Evolutionary conservation across 2,329 filamentous ascomycete species (phyloP), one percentile per base, ranked within the genome.

Genomic region (Penicillium sp.): DNA sequence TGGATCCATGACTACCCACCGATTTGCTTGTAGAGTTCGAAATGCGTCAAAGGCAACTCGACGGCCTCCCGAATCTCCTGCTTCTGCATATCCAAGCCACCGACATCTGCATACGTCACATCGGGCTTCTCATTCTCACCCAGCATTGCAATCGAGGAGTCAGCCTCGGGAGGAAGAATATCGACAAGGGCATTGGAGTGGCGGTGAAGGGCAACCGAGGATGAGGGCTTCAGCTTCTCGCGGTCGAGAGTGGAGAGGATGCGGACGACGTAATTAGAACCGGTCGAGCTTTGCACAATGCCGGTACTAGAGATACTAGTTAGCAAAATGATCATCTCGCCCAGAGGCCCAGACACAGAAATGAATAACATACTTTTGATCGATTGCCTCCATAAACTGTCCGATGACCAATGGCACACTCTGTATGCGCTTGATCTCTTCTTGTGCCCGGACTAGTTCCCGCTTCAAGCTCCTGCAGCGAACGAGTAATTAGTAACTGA

Each of bases 361-460:
- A 33, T 43, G 24, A 80, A 70, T 79, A 95, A 21, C 80, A 70
- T 79, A 95, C 88, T 96, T 98, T 74, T 98, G 93, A 71, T 98
- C 93, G 67, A 98, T 98, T 49, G 93, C 93, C 74, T 98, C 93
- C 93, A 98, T 98, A 69, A 98, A 98, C 73, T 98, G 93, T 53
- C 93, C 93, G 69, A 98, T 98, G 56, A 98, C 93, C 55, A 98
- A 75, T 26, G 93, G 93, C 48, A 98, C 93, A 70, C 89, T 96
- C 76, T 98, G 93, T 70, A 98, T 98, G 59, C 93, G 84, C 78
- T 98, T 98, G 76, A 98, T 98, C 76, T 98, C 93, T 72, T 98
- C 93, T 70, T 98, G 93, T 61, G 93, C 93, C 61, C 93, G 84
- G 48, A 98, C 91, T 45, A 98, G 81, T 77, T 98, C 93, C 62